Percentiles rank a stretch among this genome's conserved stretches.
Evolutionary conservation across 179 eudicot species (phyloP).

Genomic region (Silene coronaria): DNA sequence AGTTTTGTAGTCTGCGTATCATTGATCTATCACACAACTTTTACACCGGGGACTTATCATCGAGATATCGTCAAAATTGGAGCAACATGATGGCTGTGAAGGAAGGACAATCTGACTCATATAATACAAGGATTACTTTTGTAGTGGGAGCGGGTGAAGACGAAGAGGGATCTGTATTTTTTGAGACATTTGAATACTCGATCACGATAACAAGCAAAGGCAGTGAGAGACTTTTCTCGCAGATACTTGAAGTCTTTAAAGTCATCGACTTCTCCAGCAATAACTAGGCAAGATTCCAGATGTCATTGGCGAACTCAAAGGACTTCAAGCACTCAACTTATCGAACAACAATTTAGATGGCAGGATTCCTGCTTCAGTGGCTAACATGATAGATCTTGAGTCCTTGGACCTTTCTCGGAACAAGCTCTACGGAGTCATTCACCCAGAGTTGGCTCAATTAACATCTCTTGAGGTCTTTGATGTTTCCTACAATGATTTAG

Average conservation of each 20-base stretch:
- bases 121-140: neutral
- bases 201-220: slow-evolving; percentile 30
- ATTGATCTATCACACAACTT: slow-evolving; percentile 40
- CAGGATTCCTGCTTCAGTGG: slow-evolving; percentile 27
- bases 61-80: slow-evolving; percentile 25
- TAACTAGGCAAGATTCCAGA: slow-evolving; percentile 31
- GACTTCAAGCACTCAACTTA: slow-evolving; percentile 30
- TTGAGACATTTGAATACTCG: neutral
- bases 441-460: slow-evolving; percentile 15
- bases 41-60: slow-evolving; percentile 30
- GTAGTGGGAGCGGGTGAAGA: no score
- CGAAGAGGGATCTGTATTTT: neutral
- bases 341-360: slow-evolving; percentile 34
- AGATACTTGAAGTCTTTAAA: slow-evolving; percentile 18
- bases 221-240: neutral
- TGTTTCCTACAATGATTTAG: slow-evolving; percentile 34
- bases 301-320: slow-evolving; percentile 22
- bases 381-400: slow-evolving; percentile 29
- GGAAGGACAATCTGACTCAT: neutral
- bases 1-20: slow-evolving; percentile 27
- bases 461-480: slow-evolving; percentile 29
- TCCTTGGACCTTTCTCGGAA: slow-evolving; percentile 36
- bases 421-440: slow-evolving; percentile 31
- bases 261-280: slow-evolving; percentile 35
- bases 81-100: slow-evolving; percentile 25